Evolutionary conservation across 2,329 filamentous ascomycete genomes (phyloP), one percentile per base, ranked within the genome.

Genomic region (Fusarium albosuccineum): DNA sequence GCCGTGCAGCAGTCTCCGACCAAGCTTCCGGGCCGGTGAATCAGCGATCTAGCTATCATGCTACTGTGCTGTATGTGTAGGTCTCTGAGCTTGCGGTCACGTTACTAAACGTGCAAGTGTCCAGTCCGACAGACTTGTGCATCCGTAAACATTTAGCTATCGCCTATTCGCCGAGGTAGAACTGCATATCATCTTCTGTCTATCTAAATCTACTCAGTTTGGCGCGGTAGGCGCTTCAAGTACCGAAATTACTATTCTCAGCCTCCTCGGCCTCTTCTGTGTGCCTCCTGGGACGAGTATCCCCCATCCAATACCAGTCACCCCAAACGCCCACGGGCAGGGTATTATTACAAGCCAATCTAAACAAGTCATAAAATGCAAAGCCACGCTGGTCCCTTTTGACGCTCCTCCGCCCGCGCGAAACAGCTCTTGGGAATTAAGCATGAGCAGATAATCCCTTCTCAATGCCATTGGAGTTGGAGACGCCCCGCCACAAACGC

Each of bases 291-390:
- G 10, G 17, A 16, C 41, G 17, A 49, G 46, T 63, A 39, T 29
- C 53, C 40, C 51, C 52, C 66, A 55, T 50, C 57, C 57, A 66
- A 68, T 60, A 64, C 61, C 59, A 60, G 49, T 48, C 60, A 67
- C 57, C 59, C 64, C 56, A 70, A 67, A 65, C 62, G 64, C 66
- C 64, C 55, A 64, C 63, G 42, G 64, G 68, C 57, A 70, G 64
- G 71, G 71, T 72, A 73, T 73, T 73, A 68, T 66, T 70, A 73
- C 66, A 66, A 65, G 48, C 60, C 57, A 67, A 68, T 58, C 59
- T 58, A 64, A 52, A 48, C 53, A 57, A 61, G 51, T 60, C 50
- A 64, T 65, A 57, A 52, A 60, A 50, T 45, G 60, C 42, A 51
- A 63, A 62, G 55, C 44, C 54, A 57, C 55, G n/a, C 34, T 42